phyloP scores from a whole-genome alignment of 2,329 filamentous ascomycete species.

The Fusarium xylarioides region DNA sequence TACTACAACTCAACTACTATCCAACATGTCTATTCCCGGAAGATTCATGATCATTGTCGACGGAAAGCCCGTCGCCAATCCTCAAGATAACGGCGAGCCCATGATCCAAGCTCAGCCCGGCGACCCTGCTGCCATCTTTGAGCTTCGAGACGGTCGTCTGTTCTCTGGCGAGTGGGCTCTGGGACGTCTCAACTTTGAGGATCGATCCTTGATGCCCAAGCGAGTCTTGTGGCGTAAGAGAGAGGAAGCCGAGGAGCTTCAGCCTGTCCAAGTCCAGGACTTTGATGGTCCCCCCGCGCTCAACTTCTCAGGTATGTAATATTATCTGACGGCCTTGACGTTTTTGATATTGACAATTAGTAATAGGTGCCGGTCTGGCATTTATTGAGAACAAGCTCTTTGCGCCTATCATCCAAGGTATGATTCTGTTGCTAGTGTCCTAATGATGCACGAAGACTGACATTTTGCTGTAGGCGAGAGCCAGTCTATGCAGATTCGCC shows the following conservation, averaged over 20 bases:
- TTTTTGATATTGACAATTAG: not conserved
- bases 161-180: conserved; percentile 5
- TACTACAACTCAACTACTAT: too few relatives aligned
- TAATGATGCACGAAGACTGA: not conserved
- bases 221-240: not conserved
- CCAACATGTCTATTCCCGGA: not conserved
- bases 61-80: conserved; percentile 3
- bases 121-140: conserved; percentile 9
- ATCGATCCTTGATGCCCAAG: conserved; percentile 11
- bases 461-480: not conserved
- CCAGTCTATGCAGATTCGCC: not conserved
- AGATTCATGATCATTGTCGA: conserved; percentile 13
- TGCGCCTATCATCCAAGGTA: not conserved
- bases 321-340: accelerated
- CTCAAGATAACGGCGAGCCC: not conserved
- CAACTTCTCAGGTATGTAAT: not conserved
- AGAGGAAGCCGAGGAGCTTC: accelerated
- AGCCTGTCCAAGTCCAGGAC: not conserved
- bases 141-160: not conserved
- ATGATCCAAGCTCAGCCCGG: not conserved
- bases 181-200: not conserved
- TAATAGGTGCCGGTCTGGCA: not conserved
- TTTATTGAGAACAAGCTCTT: not conserved
- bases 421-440: accelerated
- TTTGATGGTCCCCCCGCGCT: not conserved